Conservation (phyloP, 371 early-diverging fungal genomes). For the Zychaea mexicana region DNA sequence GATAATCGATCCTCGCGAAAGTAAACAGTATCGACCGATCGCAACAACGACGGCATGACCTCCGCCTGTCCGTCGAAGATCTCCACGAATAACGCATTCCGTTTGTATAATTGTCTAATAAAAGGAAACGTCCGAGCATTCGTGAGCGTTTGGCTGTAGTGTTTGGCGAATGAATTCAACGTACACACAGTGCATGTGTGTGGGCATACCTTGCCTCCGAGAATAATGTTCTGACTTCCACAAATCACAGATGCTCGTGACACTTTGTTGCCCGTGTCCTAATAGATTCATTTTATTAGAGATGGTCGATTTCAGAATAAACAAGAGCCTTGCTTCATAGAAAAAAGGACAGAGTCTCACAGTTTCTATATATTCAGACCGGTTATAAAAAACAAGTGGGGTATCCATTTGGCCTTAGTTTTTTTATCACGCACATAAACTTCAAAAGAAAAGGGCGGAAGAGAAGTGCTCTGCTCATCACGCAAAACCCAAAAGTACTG, state of each 20-base stretch:
- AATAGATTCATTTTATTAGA: conserved; percentile 2
- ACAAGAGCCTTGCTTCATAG: background rate
- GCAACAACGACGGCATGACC: conserved; percentile 88
- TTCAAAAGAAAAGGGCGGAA: no score
- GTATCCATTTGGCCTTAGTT: conserved; percentile 80
- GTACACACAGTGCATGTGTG: no score
- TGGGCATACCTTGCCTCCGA: conserved; percentile 87
- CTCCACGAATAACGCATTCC: conserved; percentile 91
- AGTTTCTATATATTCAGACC: conserved; percentile 84
- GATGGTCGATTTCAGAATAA: background rate
- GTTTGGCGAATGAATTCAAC: no score
- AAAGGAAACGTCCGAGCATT: background rate
- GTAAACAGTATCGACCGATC: conserved; percentile 88
- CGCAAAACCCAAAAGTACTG: no score
- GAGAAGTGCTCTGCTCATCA: no score
- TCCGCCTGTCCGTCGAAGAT: conserved; percentile 85
- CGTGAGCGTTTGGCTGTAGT: no score
- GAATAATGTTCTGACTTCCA: conserved; percentile 93
- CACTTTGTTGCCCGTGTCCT: conserved; percentile 96
- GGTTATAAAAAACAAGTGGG: conserved; percentile 64
- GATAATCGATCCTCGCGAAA: conserved; percentile 77
- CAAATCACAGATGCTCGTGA: conserved; percentile 88
- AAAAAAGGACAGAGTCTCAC: conserved; percentile 42
- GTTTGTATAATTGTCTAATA: conserved; percentile 89
- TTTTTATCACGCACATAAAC: no score